Evolutionary conservation across 345 rosid species (phyloP), one percentile per base, ranked within the genome.

Genomic region (Acer campestre): DNA sequence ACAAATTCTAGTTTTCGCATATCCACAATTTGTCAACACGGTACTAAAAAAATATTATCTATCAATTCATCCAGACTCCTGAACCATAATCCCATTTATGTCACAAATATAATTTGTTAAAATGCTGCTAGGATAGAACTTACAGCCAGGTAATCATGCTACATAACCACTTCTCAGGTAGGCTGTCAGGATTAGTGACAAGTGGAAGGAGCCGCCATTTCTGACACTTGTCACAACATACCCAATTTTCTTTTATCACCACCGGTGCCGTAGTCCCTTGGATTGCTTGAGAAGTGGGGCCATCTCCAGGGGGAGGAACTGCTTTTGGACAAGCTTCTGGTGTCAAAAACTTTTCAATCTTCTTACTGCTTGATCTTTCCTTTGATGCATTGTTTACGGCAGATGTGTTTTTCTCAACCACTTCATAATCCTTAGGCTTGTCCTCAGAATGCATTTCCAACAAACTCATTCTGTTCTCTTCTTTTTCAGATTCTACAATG

Each of bases 71-170:
- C 78, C 44, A 11, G 49, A 48, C 67, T 67, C 56, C 48, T 64
- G 46, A 63, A 64, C 12, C 38, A 16, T 12, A 44, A 75, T 49
- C 10, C 38, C 23, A 55, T 67, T 13, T 42, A 70, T 51, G 66
- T 51, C 51, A n/a, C 9, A 61, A 31, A 61, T 53, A 40, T 62
- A 61, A 13, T n/a, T 67, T 46, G 22, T 16, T 55, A 48, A 67
- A 17, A 56, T 23, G 29, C 63, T 70, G 64, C 76, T 27, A 73
- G 68, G 67, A 69, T 70, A 78, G 78, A 76, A 94, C 99, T 97
- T 90, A 97, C 99, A 97, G 92, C 98, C 99, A 97, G 68, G 89
- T 66, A 80, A 93, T 97, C 98, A 94, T 97, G 87, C 90, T 82
- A 83, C 99, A 97, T 74, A 89, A 71, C 99, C 98, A 97, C 85